These are phyloP conservation scores for Amaranthus tricolor DNA, from an alignment of 179 eudicot genomes.

Conservation along the genomic window DNA sequence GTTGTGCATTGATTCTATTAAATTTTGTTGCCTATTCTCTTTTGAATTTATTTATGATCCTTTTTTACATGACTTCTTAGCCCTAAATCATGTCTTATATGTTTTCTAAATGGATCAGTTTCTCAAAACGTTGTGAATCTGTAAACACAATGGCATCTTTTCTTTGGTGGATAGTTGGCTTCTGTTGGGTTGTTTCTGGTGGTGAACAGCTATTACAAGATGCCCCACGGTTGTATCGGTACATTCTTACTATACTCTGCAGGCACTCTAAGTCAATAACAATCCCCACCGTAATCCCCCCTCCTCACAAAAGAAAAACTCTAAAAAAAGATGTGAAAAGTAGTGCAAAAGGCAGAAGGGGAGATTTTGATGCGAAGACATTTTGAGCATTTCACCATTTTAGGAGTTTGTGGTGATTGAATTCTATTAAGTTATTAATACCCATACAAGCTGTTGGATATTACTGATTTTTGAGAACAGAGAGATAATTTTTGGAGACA, in stretches of 20 bases:
- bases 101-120: slow-evolving; percentile 38
- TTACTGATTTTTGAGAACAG: too few relatives aligned
- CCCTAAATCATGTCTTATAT: neutral
- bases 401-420: too few relatives aligned
- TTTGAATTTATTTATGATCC: neutral
- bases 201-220: slow-evolving; percentile 62
- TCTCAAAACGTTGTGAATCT: slow-evolving; percentile 72
- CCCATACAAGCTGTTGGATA: too few relatives aligned
- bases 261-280: too few relatives aligned
- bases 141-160: slow-evolving; percentile 82
- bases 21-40: neutral
- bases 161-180: slow-evolving; percentile 98
- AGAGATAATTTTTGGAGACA: too few relatives aligned
- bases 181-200: slow-evolving; percentile 91
- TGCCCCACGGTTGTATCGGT: slow-evolving; percentile 93
- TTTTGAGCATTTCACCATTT: too few relatives aligned
- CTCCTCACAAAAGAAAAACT: neutral
- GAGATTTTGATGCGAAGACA: too few relatives aligned
- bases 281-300: too few relatives aligned
- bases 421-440: too few relatives aligned
- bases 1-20: neutral
- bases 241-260: slow-evolving; percentile 21
- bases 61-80: neutral
- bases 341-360: neutral
- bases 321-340: neutral